Percentiles rank a stretch among this genome's conserved stretches.
Evolutionary conservation across 2,329 filamentous ascomycete genomes (phyloP).

Genomic region (Fusarium kyushuense): DNA sequence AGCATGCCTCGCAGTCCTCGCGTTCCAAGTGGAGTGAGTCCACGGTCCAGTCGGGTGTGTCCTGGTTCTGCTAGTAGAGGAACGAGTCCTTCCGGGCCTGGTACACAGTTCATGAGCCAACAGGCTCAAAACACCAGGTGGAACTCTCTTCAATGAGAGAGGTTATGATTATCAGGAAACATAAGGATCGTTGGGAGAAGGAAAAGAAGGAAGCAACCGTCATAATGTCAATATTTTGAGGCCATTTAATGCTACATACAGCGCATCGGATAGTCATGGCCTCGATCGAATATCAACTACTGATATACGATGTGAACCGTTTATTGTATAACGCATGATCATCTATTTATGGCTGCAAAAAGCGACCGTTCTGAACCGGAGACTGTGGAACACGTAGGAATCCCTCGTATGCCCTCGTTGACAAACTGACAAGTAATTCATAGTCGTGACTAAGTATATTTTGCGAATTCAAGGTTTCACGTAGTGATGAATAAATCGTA

Average conservation of each 20-base stretch:
- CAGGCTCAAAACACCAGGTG: constrained; percentile 57
- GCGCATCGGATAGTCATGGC: constrained; percentile 11
- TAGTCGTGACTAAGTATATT: neutral
- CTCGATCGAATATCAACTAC: neutral
- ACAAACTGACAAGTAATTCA: neutral
- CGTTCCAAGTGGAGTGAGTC: constrained; percentile 63
- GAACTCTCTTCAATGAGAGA: constrained; percentile 59
- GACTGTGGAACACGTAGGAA: neutral
- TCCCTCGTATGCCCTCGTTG: neutral
- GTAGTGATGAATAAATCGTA: constrained; percentile 1
- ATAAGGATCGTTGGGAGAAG: neutral
- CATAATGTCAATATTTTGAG: constrained; percentile 19
- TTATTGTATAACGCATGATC: neutral
- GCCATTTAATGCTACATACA: constrained; percentile 12
- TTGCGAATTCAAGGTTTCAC: constrained; percentile 10
- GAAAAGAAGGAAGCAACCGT: constrained; percentile 4
- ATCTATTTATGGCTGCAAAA: neutral
- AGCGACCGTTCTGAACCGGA: neutral
- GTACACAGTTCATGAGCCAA: constrained; percentile 56
- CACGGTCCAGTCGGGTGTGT: constrained; percentile 53
- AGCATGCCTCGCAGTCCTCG: constrained; percentile 71
- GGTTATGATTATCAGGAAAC: neutral
- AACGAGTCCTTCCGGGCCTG: constrained; percentile 61
- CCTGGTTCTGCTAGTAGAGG: constrained; percentile 61
- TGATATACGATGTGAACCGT: neutral